Conservation (phyloP, 495 filamentous ascomycete genomes). For the Aspergillus incahuasiensis region DNA sequence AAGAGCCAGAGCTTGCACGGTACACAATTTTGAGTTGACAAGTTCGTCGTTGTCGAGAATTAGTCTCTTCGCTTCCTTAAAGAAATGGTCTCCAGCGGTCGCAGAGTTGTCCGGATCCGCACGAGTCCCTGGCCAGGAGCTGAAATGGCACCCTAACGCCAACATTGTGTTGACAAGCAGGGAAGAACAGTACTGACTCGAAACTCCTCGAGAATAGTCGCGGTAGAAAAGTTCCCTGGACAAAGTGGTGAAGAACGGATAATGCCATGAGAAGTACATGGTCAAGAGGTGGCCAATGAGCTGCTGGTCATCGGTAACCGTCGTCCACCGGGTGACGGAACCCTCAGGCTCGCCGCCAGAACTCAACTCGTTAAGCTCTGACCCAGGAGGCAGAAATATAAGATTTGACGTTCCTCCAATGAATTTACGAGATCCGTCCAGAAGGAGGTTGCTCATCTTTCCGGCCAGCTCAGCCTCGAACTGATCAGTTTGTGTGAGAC, state of each 20-base stretch:
- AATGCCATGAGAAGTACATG: slow-evolving; percentile 99
- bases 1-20: slow-evolving; percentile 87
- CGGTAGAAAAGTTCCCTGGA: slow-evolving; percentile 86
- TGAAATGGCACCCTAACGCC: slow-evolving; percentile 95
- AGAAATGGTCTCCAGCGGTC: slow-evolving; percentile 95
- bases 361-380: slow-evolving; percentile 46
- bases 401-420: slow-evolving; percentile 94
- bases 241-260: slow-evolving; percentile 90
- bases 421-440: slow-evolving; percentile 88
- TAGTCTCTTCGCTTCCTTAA: slow-evolving; percentile 86
- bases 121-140: slow-evolving; percentile 66
- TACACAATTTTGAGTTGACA: slow-evolving; percentile 84
- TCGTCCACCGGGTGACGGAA: slow-evolving; percentile 79
- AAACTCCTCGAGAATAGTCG: slow-evolving; percentile 69
- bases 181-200: slow-evolving; percentile 74
- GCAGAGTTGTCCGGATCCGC: slow-evolving; percentile 64
- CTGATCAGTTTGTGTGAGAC: slow-evolving; percentile 37
- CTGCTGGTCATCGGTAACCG: slow-evolving; percentile 72
- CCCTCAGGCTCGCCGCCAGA: slow-evolving; percentile 14
- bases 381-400: slow-evolving; percentile 65
- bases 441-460: slow-evolving; percentile 88
- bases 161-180: slow-evolving; percentile 93
- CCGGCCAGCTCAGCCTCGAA: slow-evolving; percentile 85
- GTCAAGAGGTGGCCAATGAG: slow-evolving; percentile 84
- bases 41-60: slow-evolving; percentile 91